Evolutionary conservation across 2,329 filamentous ascomycete genomes (phyloP).

Genomic region (Ophiognomonia clavigignenti-juglandacearum): DNA sequence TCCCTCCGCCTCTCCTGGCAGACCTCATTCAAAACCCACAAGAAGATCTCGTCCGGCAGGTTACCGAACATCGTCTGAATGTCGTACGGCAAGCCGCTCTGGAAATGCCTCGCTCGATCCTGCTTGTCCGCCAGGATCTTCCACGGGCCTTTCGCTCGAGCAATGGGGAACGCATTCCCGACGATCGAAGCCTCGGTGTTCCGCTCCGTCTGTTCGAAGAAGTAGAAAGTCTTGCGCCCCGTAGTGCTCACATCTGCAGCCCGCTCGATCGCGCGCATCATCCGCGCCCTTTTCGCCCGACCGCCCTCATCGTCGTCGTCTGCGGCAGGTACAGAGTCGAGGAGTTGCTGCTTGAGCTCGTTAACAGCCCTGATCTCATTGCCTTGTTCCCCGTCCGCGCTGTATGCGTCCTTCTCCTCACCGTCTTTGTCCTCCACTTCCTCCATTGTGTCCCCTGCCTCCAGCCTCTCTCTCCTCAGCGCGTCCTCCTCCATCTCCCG

Average conservation of each 20-base stretch:
- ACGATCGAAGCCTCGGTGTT: conserved; percentile 20
- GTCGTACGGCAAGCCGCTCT: conserved; percentile 57
- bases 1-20: conserved; percentile 50
- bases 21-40: conserved; percentile 61
- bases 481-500: conserved; percentile 28
- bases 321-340: conserved; percentile 21
- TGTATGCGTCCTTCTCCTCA: background rate
- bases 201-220: conserved; percentile 38
- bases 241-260: conserved; percentile 34
- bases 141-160: conserved; percentile 38
- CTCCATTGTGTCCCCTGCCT: background rate
- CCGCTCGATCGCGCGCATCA: conserved; percentile 44
- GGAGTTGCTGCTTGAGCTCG: conserved; percentile 23
- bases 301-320: conserved; percentile 33
- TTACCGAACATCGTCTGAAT: conserved; percentile 37
- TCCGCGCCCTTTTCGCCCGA: conserved; percentile 31
- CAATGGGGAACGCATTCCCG: conserved; percentile 31
- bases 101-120: conserved; percentile 53
- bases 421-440: conserved; percentile 10
- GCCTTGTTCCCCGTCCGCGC: too few species aligned
- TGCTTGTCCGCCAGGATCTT: conserved; percentile 41
- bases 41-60: conserved; percentile 59
- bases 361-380: conserved; percentile 5
- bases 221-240: conserved; percentile 39
- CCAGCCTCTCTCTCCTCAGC: conserved; percentile 12